Conservation (phyloP, 257 asterid genomes). For the Solanum piurae region DNA sequence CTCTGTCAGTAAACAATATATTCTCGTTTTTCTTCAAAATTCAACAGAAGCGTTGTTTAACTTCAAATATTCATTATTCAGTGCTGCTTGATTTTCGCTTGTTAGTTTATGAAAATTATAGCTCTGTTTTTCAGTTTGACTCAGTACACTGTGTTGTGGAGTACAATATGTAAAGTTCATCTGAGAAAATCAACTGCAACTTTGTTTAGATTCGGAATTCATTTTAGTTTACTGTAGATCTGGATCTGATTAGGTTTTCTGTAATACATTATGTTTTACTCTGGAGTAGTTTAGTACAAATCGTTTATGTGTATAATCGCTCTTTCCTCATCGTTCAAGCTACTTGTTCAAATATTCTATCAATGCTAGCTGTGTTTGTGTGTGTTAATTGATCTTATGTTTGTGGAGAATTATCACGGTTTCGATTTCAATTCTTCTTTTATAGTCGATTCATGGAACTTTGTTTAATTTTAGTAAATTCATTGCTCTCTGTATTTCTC, state of each 20-base stretch:
- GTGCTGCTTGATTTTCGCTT: background rate
- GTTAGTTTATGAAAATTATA: background rate
- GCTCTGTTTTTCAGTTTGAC: background rate
- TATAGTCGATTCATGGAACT: background rate
- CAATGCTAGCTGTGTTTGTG: background rate
- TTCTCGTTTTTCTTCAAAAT: background rate
- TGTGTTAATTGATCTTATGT: background rate
- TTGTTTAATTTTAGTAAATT: background rate
- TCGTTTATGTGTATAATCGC: background rate
- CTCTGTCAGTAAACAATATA: background rate
- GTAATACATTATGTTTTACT: background rate
- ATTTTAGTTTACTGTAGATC: background rate
- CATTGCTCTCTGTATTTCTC: background rate
- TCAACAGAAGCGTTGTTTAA: background rate
- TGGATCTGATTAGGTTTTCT: background rate
- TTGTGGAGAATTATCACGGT: background rate
- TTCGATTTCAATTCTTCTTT: background rate
- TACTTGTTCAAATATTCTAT: background rate
- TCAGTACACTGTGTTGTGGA: background rate
- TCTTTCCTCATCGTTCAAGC: background rate
- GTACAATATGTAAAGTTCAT: background rate
- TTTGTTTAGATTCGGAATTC: background rate
- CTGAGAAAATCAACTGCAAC: background rate
- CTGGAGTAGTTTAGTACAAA: background rate
- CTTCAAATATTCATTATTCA: background rate